Evolutionary conservation across 2,329 filamentous ascomycete species (phyloP).

Genomic region (Colletotrichum karsti): DNA sequence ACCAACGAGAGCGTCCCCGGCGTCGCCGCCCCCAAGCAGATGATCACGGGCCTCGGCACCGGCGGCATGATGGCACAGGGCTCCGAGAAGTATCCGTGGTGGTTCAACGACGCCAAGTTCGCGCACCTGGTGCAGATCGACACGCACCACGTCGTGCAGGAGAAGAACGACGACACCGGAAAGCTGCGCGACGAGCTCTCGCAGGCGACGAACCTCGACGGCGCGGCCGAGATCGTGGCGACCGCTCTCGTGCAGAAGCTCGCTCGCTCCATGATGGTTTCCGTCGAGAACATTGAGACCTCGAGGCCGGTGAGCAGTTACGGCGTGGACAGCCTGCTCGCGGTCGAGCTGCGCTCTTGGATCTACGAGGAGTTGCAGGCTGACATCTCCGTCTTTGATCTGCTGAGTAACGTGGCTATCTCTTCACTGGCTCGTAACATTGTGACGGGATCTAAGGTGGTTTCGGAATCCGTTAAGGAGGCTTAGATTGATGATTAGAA

Average conservation of each 20-base stretch:
- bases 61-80: neutral
- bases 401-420: neutral
- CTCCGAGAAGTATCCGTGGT: neutral
- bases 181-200: neutral
- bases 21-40: neutral
- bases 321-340: neutral
- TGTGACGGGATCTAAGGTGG: too few species aligned
- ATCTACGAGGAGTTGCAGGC: neutral
- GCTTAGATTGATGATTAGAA: too few species aligned
- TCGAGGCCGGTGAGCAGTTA: neutral
- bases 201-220: neutral
- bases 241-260: neutral
- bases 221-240: neutral
- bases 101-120: neutral
- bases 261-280: neutral
- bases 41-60: neutral
- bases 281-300: neutral
- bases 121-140: neutral
- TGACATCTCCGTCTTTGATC: neutral
- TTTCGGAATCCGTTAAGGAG: too few species aligned
- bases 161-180: neutral
- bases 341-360: neutral
- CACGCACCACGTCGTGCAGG: neutral
- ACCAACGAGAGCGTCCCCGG: neutral
- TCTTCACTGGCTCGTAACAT: too few species aligned